phyloP scores from a whole-genome alignment of 768 basidiomycete species.

The Chalciporus pseudorubinellus region DNA sequence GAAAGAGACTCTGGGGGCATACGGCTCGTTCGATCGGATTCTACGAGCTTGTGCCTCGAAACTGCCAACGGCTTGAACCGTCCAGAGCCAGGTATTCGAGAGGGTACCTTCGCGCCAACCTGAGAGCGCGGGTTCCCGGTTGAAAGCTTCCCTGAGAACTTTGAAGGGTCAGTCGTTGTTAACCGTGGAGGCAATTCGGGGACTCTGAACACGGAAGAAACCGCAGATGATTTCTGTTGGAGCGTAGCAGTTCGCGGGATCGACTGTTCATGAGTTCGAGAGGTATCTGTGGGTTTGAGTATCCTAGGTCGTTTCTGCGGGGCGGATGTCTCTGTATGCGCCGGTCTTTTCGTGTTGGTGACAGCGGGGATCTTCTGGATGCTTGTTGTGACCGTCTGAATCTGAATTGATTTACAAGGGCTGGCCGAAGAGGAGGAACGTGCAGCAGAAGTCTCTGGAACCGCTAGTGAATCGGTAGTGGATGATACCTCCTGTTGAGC shows the following conservation, averaged over 20 bases:
- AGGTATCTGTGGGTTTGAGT: background rate
- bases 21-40: background rate
- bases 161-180: background rate
- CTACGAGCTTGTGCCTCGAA: background rate
- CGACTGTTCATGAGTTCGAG: background rate
- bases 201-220: slow-evolving; percentile 5
- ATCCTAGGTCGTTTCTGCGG: slow-evolving; percentile 15
- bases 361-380: background rate
- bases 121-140: background rate
- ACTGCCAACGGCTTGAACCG: slow-evolving; percentile 19
- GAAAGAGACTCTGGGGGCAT: background rate
- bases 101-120: background rate
- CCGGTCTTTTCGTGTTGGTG: slow-evolving; percentile 13
- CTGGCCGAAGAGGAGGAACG: background rate
- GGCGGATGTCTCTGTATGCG: slow-evolving; percentile 19
- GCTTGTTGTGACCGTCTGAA: background rate
- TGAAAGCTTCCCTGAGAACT: background rate
- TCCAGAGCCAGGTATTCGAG: background rate
- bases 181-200: slow-evolving; percentile 5
- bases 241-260: background rate
- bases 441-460: background rate
- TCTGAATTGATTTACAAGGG: background rate
- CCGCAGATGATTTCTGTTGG: background rate
- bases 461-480: background rate
- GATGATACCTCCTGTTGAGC: background rate